Percentiles rank a stretch among this genome's conserved stretches.
These are phyloP conservation scores for Exobasidium cylindrosporum DNA, from an alignment of 1,284 basidiomycete species.

Conservation along the genomic window DNA sequence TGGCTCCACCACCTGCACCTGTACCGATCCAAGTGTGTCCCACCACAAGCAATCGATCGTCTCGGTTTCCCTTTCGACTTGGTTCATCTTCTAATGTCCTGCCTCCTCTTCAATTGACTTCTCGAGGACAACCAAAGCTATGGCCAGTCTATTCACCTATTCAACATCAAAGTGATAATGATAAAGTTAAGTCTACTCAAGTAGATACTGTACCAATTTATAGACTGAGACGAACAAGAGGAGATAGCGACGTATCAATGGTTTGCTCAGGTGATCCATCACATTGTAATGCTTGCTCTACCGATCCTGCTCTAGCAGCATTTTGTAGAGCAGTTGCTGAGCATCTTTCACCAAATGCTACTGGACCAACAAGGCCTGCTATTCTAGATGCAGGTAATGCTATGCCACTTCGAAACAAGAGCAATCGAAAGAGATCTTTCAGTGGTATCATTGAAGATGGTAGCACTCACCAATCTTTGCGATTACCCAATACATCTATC, in stretches of 20 bases:
- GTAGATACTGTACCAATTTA: not conserved
- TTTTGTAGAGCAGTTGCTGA: constrained; percentile 18
- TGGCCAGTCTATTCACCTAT: constrained; percentile 6
- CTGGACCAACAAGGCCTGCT: not conserved
- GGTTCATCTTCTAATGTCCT: not conserved
- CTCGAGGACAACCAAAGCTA: not conserved
- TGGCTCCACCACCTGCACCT: not conserved
- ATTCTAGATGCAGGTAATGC: constrained; percentile 14
- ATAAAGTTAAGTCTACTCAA: not conserved
- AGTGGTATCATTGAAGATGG: too few species aligned
- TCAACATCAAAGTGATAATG: not conserved
- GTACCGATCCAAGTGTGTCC: constrained; percentile 3
- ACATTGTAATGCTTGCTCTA: constrained; percentile 16
- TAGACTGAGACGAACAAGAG: not conserved
- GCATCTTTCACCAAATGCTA: not conserved
- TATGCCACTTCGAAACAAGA: constrained; percentile 9
- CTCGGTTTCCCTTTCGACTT: not conserved
- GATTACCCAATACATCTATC: too few species aligned
- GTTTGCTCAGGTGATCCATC: constrained; percentile 18
- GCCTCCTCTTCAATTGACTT: not conserved
- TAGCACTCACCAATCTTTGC: too few species aligned
- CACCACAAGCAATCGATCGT: not conserved
- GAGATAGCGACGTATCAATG: not conserved
- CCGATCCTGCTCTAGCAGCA: constrained; percentile 19
- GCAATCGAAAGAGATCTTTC: too few species aligned